phyloP scores from a whole-genome alignment of 2,329 filamentous ascomycete species.

The Fonsecaea multimorphosa region DNA sequence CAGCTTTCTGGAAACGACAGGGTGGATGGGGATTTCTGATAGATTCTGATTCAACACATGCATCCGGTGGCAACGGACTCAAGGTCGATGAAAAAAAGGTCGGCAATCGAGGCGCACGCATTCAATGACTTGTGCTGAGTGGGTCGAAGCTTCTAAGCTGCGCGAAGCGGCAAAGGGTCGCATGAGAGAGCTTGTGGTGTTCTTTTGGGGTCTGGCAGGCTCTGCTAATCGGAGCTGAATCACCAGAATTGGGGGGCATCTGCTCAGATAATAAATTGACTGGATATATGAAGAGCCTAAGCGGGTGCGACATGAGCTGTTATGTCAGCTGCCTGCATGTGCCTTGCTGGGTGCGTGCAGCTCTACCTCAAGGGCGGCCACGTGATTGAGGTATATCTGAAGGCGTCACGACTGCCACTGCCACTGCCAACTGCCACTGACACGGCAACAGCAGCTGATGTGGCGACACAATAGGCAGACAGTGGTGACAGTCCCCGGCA shows the following conservation, averaged over 20 bases:
- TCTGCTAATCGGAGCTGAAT: neutral
- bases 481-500: neutral
- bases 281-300: conserved; percentile 8
- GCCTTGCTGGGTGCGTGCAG: too few species aligned
- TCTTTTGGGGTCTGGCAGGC: neutral
- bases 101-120: neutral
- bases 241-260: neutral
- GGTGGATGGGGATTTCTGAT: neutral
- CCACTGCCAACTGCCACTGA: too few species aligned
- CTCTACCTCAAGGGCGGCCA: neutral
- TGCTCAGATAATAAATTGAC: conserved; percentile 12
- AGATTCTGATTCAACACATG: neutral
- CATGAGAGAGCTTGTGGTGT: neutral
- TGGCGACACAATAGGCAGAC: too few species aligned
- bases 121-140: neutral
- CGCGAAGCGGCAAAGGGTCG: neutral
- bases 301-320: neutral
- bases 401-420: conserved; percentile 3
- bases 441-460: too few species aligned
- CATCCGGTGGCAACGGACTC: neutral
- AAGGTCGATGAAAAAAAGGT: neutral
- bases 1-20: neutral
- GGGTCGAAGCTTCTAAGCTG: neutral
- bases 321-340: conserved; percentile 21
- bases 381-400: conserved; percentile 15